A percentile compares a stretch with the other conserved stretches of the same genome.
Evolutionary conservation across 2,329 filamentous ascomycete genomes (phyloP).

Genomic region (Colletotrichum sp.): DNA sequence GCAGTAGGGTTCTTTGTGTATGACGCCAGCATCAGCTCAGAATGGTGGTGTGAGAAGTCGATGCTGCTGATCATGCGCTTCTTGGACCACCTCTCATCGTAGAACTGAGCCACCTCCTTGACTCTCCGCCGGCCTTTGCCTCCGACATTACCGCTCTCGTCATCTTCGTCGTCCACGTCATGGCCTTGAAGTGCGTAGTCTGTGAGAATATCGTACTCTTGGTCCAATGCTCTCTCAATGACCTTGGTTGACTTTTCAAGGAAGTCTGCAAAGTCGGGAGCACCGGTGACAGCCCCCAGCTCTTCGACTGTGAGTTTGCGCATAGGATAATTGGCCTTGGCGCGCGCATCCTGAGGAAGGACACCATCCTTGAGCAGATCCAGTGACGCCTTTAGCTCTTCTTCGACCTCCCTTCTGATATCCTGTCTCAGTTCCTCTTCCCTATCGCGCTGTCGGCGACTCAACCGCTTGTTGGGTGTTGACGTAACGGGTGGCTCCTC

Average conservation of each 20-base stretch:
- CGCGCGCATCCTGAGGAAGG: conserved; percentile 44
- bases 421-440: conserved; percentile 90
- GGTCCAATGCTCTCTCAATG: conserved; percentile 91
- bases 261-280: conserved; percentile 93
- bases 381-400: conserved; percentile 80
- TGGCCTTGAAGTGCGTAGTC: conserved; percentile 88
- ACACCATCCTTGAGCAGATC: conserved; percentile 59
- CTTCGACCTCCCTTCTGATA: conserved; percentile 87
- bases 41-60: conserved; percentile 94
- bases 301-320: conserved; percentile 84
- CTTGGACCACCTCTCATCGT: conserved; percentile 94
- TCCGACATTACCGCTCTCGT: conserved; percentile 71
- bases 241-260: conserved; percentile 96
- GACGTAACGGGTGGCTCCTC: conserved; percentile 63
- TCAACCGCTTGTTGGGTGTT: conserved; percentile 74
- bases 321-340: conserved; percentile 70
- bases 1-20: conserved; percentile 98
- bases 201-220: conserved; percentile 94
- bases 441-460: conserved; percentile 77
- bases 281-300: conserved; percentile 86
- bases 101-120: conserved; percentile 91
- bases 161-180: conserved; percentile 81
- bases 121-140: conserved; percentile 76
- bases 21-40: conserved; percentile 88
- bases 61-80: conserved; percentile 97